Evolutionary conservation across 192 early-diverging fungal species (phyloP).

Genomic region (Linderina pennispora): DNA sequence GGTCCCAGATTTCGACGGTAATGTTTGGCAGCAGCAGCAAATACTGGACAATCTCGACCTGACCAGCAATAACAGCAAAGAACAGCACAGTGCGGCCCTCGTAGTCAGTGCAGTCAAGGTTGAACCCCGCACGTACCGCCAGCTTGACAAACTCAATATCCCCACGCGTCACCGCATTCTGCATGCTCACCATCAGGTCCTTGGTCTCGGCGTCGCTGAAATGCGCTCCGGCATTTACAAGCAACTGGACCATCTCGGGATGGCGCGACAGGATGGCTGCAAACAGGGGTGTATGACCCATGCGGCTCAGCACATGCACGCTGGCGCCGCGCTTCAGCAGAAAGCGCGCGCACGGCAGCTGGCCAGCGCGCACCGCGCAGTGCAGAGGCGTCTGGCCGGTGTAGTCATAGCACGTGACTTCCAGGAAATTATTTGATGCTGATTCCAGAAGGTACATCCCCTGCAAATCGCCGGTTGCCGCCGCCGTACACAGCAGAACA

Average conservation of each 20-base stretch:
- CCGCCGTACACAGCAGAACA: slow-evolving; percentile 79
- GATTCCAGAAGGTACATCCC: slow-evolving; percentile 62
- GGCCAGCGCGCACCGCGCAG: slow-evolving; percentile 73
- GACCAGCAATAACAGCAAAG: slow-evolving; percentile 39
- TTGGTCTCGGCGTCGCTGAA: slow-evolving; percentile 77
- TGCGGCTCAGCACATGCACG: slow-evolving; percentile 82
- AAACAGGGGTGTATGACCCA: slow-evolving; percentile 85
- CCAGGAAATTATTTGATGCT: slow-evolving; percentile 47
- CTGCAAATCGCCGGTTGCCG: slow-evolving; percentile 77
- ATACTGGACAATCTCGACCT: slow-evolving; percentile 44
- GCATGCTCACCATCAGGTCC: slow-evolving; percentile 54
- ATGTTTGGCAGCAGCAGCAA: slow-evolving; percentile 23
- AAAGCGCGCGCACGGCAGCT: slow-evolving; percentile 66
- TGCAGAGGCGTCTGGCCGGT: slow-evolving; percentile 82
- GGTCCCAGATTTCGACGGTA: slow-evolving; percentile 28
- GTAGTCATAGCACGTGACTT: slow-evolving; percentile 73
- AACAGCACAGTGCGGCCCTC: slow-evolving; percentile 40
- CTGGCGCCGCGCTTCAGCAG: slow-evolving; percentile 79
- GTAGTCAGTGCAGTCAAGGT: slow-evolving; percentile 28
- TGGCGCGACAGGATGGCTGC: slow-evolving; percentile 66
- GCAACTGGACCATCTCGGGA: slow-evolving; percentile 56
- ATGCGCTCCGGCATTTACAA: slow-evolving; percentile 79
- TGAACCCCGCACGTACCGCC: slow-evolving; percentile 32
- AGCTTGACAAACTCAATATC: slow-evolving; percentile 48
- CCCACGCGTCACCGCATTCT: slow-evolving; percentile 39